Conservation (phyloP, 1,284 basidiomycete genomes). For the Puccinia polysora region DNA sequence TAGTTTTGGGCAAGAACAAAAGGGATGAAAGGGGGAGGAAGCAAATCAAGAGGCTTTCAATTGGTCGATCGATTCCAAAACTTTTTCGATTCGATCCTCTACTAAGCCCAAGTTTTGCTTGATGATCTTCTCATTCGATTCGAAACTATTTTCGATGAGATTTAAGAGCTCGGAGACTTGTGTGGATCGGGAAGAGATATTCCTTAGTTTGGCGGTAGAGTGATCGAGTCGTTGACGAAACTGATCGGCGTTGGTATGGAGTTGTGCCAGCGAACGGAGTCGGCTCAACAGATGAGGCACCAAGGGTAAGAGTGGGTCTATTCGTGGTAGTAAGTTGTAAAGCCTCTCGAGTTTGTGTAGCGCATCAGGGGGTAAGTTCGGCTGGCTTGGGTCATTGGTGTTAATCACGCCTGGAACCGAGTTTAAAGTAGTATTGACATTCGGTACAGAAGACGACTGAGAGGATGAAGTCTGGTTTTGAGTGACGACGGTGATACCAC, state of each 20-base stretch:
- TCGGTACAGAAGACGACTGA: too few species aligned
- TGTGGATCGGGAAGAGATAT: slow-evolving; percentile 61
- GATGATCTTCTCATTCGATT: slow-evolving; percentile 63
- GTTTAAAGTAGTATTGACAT: slow-evolving; percentile 45
- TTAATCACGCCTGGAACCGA: slow-evolving; percentile 48
- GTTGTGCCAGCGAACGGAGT: slow-evolving; percentile 70
- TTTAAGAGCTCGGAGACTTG: slow-evolving; percentile 67
- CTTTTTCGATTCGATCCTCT: slow-evolving; percentile 62
- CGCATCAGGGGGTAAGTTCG: slow-evolving; percentile 56
- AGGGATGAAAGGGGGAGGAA: too few species aligned
- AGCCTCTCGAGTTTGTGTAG: slow-evolving; percentile 60
- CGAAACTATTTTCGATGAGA: slow-evolving; percentile 57
- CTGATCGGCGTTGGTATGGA: slow-evolving; percentile 75
- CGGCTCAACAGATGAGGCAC: slow-evolving; percentile 85
- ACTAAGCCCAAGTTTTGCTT: slow-evolving; percentile 67
- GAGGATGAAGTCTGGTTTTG: slow-evolving; percentile 48
- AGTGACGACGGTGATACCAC: slow-evolving; percentile 53
- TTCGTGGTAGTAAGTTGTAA: slow-evolving; percentile 71
- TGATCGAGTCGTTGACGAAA: slow-evolving; percentile 62
- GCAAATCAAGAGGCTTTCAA: slow-evolving; percentile 41
- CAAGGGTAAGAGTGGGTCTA: slow-evolving; percentile 80
- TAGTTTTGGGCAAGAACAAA: too few species aligned
- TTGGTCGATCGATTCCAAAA: slow-evolving; percentile 60
- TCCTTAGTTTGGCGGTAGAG: slow-evolving; percentile 68
- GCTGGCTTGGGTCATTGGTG: slow-evolving; percentile 45